Evolutionary conservation across 2,329 filamentous ascomycete genomes (phyloP), one percentile per base, ranked within the genome.

Genomic region (Cladosporium sp.): DNA sequence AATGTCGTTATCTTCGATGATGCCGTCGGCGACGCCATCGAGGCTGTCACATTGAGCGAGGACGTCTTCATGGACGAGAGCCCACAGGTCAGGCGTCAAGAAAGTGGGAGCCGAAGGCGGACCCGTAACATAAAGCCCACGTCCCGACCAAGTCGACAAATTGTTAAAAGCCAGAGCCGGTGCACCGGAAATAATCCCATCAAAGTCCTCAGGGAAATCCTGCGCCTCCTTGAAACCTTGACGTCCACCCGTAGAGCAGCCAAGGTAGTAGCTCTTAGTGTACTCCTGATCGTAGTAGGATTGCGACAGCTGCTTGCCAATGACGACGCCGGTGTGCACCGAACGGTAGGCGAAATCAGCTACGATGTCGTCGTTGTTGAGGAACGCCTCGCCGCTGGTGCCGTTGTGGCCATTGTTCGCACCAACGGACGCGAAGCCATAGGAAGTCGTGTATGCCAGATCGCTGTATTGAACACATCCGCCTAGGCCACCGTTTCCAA

Each of bases 1-100:
- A 8, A 69, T 61, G n/a, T 58, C 57, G 4, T 72, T 67, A 53
- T 70, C 68, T 51, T 73, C 71, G 39, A 76, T 59, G 45, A 76
- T 69, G 3, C 71, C 71, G 55, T 78, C 76, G 3, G 57, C 57
- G 5, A 67, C 67, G 11, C 72, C 72, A 53, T 78, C 76, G 1
- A 75, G 60, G 0, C 52, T 55, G 54, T 78, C 75, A 55, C 76
- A 78, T 55, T 77, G 74, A 7, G 66, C 63, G 22, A 78, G 52
- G 13, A 74, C 62, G 25, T 72, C 70, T 5, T 59, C 39, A 41
- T 72, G 67, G 13, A 75, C 69, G 0, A 65, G 55, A 1, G 61
- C 55, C 72, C 72, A 76, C 20, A 67, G 55, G 4, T 58, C 51
- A 7, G 53, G 30, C 0, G 66, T 55, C 15, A 75, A 60, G 54